Conservation (phyloP, 108 stramenopile genomes). For the Chaetoceros muelleri region DNA sequence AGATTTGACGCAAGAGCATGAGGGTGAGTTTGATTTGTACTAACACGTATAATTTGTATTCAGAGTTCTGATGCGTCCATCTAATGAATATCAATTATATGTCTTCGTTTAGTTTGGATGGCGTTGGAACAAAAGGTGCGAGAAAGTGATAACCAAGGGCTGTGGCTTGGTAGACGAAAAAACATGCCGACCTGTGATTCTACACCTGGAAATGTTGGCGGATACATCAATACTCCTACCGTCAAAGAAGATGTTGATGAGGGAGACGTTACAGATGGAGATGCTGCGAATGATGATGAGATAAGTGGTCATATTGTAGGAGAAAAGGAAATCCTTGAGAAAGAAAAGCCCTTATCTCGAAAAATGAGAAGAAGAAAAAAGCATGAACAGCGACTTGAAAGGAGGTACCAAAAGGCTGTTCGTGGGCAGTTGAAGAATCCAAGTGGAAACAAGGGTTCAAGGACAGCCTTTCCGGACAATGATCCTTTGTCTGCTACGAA, state of each 20-base stretch:
- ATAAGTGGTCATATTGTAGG: not conserved
- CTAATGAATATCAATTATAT: too few relatives aligned
- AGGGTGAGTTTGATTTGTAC: too few relatives aligned
- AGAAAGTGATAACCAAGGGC: conserved; percentile 7
- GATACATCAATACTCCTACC: not conserved
- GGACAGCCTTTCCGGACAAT: conserved; percentile 1
- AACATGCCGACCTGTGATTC: too few relatives aligned
- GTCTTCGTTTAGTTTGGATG: conserved; percentile 55
- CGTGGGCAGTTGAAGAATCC: too few relatives aligned
- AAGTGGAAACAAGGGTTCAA: not conserved
- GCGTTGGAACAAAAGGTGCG: conserved; percentile 26
- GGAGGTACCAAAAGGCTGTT: not conserved
- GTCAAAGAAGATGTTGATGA: not conserved
- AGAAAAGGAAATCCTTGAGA: not conserved
- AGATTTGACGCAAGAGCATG: conserved; percentile 41
- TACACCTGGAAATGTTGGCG: too few relatives aligned
- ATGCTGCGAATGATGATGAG: not conserved
- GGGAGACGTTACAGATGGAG: not conserved
- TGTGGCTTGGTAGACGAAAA: too few relatives aligned
- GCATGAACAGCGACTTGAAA: not conserved
- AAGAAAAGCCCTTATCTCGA: not conserved
- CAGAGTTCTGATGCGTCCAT: too few relatives aligned
- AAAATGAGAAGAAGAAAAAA: not conserved
- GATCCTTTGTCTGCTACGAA: conserved; percentile 18
- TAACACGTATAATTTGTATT: too few relatives aligned